Base-by-base conservation (phyloP, 306 rosid species). In the Acacia crassicarpa region DNA sequence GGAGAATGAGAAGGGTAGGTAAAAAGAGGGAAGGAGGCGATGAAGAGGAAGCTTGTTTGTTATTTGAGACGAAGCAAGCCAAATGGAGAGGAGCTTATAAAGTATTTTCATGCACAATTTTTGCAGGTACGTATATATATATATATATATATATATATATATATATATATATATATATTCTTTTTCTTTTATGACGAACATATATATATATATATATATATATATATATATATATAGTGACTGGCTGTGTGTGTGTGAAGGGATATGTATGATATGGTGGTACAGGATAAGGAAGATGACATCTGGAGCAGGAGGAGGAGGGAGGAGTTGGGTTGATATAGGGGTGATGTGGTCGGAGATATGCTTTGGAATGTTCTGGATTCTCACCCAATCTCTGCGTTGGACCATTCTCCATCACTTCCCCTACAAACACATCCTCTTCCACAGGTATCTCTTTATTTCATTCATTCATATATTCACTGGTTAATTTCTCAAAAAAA, bases 331-430 rank as follows among this genome's bases (percentile, higher is more conserved):
- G 91, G 76, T 68, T 23, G 86, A 91, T 89, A 76, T 90, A 32
- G 84, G 84, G 20, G 15, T 87, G 82, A 81, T 77, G 46, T 4
- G 77, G 40, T 61, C 85, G 0, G 97, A 93, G 30, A 1, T 86
- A 0, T 17, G 63, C 0, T 93, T 91, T 30, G 87, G 96, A 14
- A 2, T 91, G 3, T 91, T 83, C 71, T 93, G 98, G 98, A 84
- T 93, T 0, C 32, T 86, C 49, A 87, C 92, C 65, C 98, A 86
- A 71, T 86, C 98, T 43, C 51, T 79, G 59, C 91, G 94, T 12
- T 89, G 91, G 91, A 85, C 40, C 14, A 35, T 83, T 33, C 22
- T 80, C 45, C 54, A 32, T 30, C 81, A 74, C 44, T 71, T 77
- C 9, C 87, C 96, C 73, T 84, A 77, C 84, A 86, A 85, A 23